Base-by-base conservation (phyloP, 2,329 filamentous ascomycete genomes). In the Trichoderma cornu-damae region DNA sequence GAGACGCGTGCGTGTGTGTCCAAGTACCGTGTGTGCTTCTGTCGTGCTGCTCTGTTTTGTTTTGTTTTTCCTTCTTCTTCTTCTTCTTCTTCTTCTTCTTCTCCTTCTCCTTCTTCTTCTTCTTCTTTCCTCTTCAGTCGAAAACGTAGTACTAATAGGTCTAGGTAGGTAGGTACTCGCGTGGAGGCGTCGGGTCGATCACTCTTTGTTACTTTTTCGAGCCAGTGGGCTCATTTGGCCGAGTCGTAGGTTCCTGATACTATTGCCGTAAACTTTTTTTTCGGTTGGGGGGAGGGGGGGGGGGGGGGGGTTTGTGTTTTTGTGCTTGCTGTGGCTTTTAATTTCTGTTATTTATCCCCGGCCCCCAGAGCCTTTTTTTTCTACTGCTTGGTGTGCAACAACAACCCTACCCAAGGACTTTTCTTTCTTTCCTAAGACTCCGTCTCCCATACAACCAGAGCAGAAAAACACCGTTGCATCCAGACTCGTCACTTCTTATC, bases 291-390 rank as follows among this genome's bases (percentile, higher is more conserved):
- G n/a, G n/a, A n/a, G n/a, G n/a, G n/a, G n/a, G n/a, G n/a, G n/a
- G n/a, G n/a, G n/a, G n/a, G n/a, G n/a, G n/a, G n/a, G n/a, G n/a
- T n/a, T n/a, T n/a, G n/a, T n/a, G n/a, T n/a, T n/a, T n/a, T n/a
- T n/a, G n/a, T n/a, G n/a, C n/a, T n/a, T n/a, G n/a, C n/a, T 18
- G 16, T 35, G 34, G 30, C 32, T 28, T 35, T 37, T n/a, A 18
- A 34, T 16, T 32, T 9, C 32, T 22, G 22, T 42, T 55, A 55
- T 55, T 55, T 55, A 55, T 55, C 42, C 52, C 52, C n/a, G 42
- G 52, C n/a, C 40, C n/a, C 43, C 52, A 52, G 49, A 28, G n/a
- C 14, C 38, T 43, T 52, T 42, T 35, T 42, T 42, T 32, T 11
- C 38, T 42, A 24, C 32, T 12, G 44, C 28, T 30, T 30, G 7